A percentile compares a stretch with the other conserved stretches of the same genome.
Evolutionary conservation across 1,139 yeast species (phyloP).

Genomic region (Hyphopichia pseudoburtonii): DNA sequence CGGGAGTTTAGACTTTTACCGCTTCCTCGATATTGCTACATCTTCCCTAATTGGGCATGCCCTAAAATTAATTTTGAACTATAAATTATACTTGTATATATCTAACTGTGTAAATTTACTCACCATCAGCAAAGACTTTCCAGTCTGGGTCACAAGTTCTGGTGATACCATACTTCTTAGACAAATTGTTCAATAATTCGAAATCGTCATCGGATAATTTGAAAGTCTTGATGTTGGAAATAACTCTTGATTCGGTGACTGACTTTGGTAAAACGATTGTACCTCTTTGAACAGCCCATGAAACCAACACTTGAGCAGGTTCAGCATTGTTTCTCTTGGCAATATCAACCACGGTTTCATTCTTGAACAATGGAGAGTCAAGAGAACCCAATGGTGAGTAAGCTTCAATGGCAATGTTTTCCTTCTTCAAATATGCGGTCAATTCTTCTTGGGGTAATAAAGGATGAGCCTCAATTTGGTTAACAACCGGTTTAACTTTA

Average conservation of each 20-base stretch:
- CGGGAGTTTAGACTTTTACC: too few relatives aligned
- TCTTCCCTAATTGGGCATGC: too few relatives aligned
- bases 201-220: conserved; percentile 33
- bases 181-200: conserved; percentile 29
- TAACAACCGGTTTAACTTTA: conserved; percentile 46
- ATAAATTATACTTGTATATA: too few relatives aligned
- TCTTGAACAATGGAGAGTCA: conserved; percentile 52
- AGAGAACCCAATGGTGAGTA: conserved; percentile 61
- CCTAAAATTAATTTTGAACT: too few relatives aligned
- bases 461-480: conserved; percentile 64
- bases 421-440: conserved; percentile 38
- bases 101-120: not conserved
- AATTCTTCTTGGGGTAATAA: conserved; percentile 54
- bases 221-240: conserved; percentile 32
- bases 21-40: too few relatives aligned
- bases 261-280: conserved; percentile 59
- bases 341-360: conserved; percentile 38
- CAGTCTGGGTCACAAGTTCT: conserved; percentile 27
- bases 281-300: conserved; percentile 56
- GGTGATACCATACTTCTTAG: conserved; percentile 27
- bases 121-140: conserved; percentile 3
- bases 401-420: conserved; percentile 52
- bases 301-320: conserved; percentile 47
- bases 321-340: conserved; percentile 45
- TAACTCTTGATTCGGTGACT: conserved; percentile 34